Conservation (phyloP, 1,139 yeast species). For the Taphrina deformans region DNA sequence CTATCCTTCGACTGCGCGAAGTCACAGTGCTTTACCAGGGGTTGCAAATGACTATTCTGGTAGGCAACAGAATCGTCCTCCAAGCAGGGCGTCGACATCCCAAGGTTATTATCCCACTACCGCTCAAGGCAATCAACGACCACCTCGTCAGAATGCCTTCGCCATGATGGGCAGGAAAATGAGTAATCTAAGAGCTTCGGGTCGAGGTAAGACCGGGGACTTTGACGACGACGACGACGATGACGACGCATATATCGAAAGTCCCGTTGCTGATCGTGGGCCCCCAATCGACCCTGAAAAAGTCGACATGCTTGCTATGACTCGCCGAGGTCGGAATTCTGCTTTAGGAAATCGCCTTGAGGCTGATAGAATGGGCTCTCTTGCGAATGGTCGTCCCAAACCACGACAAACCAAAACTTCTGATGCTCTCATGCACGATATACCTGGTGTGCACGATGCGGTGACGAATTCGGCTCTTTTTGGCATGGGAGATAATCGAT, state of each 20-base stretch:
- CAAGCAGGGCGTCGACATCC: slow-evolving; percentile 15
- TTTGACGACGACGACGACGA: slow-evolving; percentile 33
- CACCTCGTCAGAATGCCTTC: slow-evolving; percentile 12
- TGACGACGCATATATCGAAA: slow-evolving; percentile 14
- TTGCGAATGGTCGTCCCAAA: slow-evolving; percentile 17
- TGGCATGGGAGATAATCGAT: slow-evolving; percentile 32
- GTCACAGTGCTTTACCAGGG: not conserved
- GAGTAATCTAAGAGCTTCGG: slow-evolving; percentile 23
- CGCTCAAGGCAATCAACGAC: not conserved
- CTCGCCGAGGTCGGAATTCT: slow-evolving; percentile 20
- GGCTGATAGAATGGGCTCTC: not conserved
- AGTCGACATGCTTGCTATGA: slow-evolving; percentile 35
- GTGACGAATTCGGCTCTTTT: slow-evolving; percentile 20
- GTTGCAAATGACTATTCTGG: not conserved
- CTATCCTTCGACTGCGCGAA: slow-evolving; percentile 13
- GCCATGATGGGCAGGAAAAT: slow-evolving; percentile 26
- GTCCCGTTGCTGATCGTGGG: not conserved
- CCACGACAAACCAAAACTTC: not conserved
- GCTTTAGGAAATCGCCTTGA: not conserved
- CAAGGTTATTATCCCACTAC: slow-evolving; percentile 8
- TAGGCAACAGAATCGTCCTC: slow-evolving; percentile 1
- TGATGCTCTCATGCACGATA: slow-evolving; percentile 9
- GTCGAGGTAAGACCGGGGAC: slow-evolving; percentile 3
- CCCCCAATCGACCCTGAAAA: slow-evolving; percentile 33
- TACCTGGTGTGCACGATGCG: slow-evolving; percentile 21